Conservation (phyloP, 2,329 filamentous ascomycete species). For the Aspergillus sp. region DNA sequence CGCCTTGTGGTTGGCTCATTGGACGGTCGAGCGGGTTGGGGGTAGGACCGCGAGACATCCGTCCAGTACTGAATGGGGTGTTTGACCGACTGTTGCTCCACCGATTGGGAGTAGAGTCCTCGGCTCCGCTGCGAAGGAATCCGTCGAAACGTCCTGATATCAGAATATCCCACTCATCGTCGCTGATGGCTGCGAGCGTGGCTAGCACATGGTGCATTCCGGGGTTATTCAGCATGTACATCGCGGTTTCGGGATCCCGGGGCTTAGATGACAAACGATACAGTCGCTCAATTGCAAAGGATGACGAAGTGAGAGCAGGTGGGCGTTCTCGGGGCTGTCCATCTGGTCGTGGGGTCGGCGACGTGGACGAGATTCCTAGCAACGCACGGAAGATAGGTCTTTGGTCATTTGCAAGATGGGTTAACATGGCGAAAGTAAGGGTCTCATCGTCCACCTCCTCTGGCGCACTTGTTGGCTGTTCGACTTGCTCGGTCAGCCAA, state of each 20-base stretch:
- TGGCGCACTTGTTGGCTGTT: constrained; percentile 70
- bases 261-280: constrained; percentile 74
- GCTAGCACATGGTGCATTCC: constrained; percentile 81
- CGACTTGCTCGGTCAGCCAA: constrained; percentile 81
- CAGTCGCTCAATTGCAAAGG: constrained; percentile 76
- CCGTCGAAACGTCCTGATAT: constrained; percentile 93
- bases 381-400: constrained; percentile 81
- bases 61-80: constrained; percentile 32
- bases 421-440: constrained; percentile 87
- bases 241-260: constrained; percentile 79
- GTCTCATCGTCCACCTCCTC: constrained; percentile 94
- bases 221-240: constrained; percentile 82
- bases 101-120: constrained; percentile 48
- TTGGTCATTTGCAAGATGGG: constrained; percentile 74
- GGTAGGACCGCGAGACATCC: constrained; percentile 36
- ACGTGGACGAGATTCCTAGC: constrained; percentile 58
- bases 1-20: constrained; percentile 40
- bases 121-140: constrained; percentile 90
- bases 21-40: constrained; percentile 41
- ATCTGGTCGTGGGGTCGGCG: constrained; percentile 59
- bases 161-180: constrained; percentile 94
- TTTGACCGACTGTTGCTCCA: constrained; percentile 42
- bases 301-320: constrained; percentile 72
- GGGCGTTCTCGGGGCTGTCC: constrained; percentile 70
- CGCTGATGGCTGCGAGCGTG: constrained; percentile 82